phyloP scores from a whole-genome alignment of 1,284 basidiomycete species.

The Inonotus hispidus region DNA sequence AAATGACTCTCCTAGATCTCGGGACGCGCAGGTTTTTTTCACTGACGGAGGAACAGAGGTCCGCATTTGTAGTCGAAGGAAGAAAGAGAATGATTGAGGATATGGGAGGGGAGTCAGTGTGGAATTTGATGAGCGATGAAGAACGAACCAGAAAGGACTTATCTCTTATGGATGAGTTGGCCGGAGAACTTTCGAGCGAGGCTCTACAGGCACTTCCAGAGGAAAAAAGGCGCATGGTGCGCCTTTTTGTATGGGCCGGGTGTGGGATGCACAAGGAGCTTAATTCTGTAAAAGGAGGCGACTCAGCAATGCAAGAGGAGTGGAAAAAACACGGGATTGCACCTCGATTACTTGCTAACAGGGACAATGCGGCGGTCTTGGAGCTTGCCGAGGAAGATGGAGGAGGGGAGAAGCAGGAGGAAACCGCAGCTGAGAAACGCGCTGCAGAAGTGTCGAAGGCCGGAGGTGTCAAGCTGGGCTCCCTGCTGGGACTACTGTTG shows the following conservation, averaged over 20 bases:
- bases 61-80: neutral
- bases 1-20: neutral
- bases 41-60: neutral
- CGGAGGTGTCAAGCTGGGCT: slow-evolving; percentile 28
- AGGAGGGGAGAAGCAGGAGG: neutral
- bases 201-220: slow-evolving; percentile 17
- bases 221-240: slow-evolving; percentile 15
- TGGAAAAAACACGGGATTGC: neutral
- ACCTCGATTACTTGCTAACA: neutral
- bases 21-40: neutral
- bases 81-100: neutral
- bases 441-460: slow-evolving; percentile 24
- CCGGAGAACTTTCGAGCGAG: slow-evolving; percentile 19
- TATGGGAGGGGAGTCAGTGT: slow-evolving; percentile 4
- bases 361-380: neutral
- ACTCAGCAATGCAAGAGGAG: slow-evolving; percentile 2
- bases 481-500: slow-evolving; percentile 29
- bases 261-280: slow-evolving; percentile 29
- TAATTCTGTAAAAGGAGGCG: slow-evolving; percentile 25
- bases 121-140: slow-evolving; percentile 19
- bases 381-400: neutral
- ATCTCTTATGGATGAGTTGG: slow-evolving; percentile 4
- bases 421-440: slow-evolving; percentile 21
- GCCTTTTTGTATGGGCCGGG: slow-evolving; percentile 22
- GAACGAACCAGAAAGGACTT: neutral